Percentiles rank a stretch among this genome's conserved stretches.
Conservation (phyloP, 176 grass and related monocot genomes). For the Avena insularis region DNA sequence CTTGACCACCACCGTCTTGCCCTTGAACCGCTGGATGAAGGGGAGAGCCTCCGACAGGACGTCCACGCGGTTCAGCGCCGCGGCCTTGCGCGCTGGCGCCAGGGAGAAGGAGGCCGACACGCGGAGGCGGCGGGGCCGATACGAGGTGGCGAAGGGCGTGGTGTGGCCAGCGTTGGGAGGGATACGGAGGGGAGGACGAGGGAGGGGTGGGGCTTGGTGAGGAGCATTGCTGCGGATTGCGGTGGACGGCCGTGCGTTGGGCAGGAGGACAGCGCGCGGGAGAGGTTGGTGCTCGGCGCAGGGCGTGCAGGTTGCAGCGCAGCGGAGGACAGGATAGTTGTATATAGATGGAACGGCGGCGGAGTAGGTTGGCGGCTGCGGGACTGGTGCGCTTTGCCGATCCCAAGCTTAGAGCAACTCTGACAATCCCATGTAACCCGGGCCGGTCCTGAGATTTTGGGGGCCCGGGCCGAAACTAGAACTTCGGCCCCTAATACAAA, state of each 20-base stretch:
- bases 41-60: constrained; percentile 88
- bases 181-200: not conserved
- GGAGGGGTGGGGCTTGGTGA: constrained; percentile 25
- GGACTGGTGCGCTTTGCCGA: not conserved
- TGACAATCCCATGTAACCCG: too few species aligned
- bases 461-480: too few species aligned
- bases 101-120: constrained; percentile 37
- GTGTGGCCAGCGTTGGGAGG: not conserved
- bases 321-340: not conserved
- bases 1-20: constrained; percentile 92
- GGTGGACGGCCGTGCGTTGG: not conserved
- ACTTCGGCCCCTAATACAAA: too few species aligned
- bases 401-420: too few species aligned
- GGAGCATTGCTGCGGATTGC: constrained; percentile 32
- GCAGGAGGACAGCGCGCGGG: not conserved
- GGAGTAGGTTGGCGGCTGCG: constrained; percentile 25
- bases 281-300: constrained; percentile 27
- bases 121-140: not conserved
- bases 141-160: not conserved
- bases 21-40: constrained; percentile 85
- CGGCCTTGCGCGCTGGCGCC: not conserved
- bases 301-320: constrained; percentile 23
- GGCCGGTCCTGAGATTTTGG: too few species aligned
- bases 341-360: not conserved
- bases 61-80: constrained; percentile 62